Evolutionary conservation across 2,329 filamentous ascomycete species (phyloP).

Genomic region (Penicillium sp.): DNA sequence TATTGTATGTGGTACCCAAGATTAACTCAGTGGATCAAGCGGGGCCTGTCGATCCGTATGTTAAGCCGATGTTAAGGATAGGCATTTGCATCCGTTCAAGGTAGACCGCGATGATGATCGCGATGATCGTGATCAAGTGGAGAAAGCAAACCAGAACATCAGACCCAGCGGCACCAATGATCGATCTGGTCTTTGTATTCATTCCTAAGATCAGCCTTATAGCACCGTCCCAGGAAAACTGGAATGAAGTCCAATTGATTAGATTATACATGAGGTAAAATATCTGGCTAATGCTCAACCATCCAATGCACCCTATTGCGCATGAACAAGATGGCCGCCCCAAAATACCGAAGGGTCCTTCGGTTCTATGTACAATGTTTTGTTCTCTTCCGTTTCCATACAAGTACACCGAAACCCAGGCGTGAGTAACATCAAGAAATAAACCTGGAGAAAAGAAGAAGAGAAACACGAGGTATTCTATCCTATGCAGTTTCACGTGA

Average conservation of each 20-base stretch:
- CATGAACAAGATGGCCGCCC: neutral
- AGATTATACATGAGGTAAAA: neutral
- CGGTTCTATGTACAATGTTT: conserved; percentile 3
- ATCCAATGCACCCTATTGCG: neutral
- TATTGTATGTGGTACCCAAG: neutral
- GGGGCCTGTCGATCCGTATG: neutral
- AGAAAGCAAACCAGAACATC: neutral
- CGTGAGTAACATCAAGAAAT: neutral
- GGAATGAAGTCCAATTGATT: neutral
- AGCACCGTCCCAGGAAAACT: no score
- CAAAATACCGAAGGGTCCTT: neutral
- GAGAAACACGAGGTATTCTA: neutral
- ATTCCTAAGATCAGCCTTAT: no score
- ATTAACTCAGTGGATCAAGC: neutral
- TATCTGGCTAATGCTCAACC: neutral
- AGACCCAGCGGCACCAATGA: neutral
- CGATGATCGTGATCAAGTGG: neutral
- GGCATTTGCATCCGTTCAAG: neutral
- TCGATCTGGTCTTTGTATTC: neutral
- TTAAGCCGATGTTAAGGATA: neutral
- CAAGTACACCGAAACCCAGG: neutral
- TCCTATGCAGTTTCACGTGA: neutral
- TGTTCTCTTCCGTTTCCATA: neutral
- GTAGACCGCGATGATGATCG: neutral
- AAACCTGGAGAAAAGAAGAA: neutral